Evolutionary conservation across 768 basidiomycete genomes (phyloP).

Genomic region (Austroboletus eburneus): DNA sequence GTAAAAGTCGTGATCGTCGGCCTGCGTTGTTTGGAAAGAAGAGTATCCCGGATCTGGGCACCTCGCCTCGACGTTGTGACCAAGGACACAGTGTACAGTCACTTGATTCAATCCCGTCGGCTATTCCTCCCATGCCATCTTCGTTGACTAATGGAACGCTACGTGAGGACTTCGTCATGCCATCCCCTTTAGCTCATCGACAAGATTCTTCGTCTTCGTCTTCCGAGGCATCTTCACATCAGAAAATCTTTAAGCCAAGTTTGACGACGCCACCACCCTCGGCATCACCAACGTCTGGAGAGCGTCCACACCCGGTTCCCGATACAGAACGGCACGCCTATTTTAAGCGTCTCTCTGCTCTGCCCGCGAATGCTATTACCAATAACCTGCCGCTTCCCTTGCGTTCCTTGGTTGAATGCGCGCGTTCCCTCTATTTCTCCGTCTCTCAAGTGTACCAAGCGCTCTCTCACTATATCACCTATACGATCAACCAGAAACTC

Average conservation of each 20-base stretch:
- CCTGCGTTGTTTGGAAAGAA: constrained; percentile 58
- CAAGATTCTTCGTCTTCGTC: constrained; percentile 46
- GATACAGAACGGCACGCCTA: constrained; percentile 87
- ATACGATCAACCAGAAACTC: constrained; percentile 78
- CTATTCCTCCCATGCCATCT: constrained; percentile 6
- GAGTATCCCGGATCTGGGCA: constrained; percentile 82
- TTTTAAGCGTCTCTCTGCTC: constrained; percentile 84
- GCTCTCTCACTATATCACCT: constrained; percentile 80
- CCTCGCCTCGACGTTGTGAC: constrained; percentile 37
- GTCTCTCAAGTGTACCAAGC: constrained; percentile 89
- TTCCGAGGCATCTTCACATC: constrained; percentile 27
- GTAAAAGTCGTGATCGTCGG: constrained; percentile 34
- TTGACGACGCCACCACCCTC: constrained; percentile 30
- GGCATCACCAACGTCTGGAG: constrained; percentile 38
- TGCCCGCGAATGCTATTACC: constrained; percentile 57
- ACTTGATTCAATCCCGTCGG: constrained; percentile 21
- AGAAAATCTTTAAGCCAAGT: constrained; percentile 20
- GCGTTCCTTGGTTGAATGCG: constrained; percentile 73
- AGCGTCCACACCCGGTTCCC: constrained; percentile 39
- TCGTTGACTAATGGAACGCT: constrained; percentile 12
- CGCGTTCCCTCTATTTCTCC: constrained; percentile 88
- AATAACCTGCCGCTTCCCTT: constrained; percentile 69
- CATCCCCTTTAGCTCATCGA: constrained; percentile 38
- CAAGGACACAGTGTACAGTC: constrained; percentile 20
- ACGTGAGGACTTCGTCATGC: constrained; percentile 33